A percentile compares a stretch with the other conserved stretches of the same genome.
Conservation (phyloP, 164 flowering plant genomes). For the Chloranthus sessilifolius region DNA sequence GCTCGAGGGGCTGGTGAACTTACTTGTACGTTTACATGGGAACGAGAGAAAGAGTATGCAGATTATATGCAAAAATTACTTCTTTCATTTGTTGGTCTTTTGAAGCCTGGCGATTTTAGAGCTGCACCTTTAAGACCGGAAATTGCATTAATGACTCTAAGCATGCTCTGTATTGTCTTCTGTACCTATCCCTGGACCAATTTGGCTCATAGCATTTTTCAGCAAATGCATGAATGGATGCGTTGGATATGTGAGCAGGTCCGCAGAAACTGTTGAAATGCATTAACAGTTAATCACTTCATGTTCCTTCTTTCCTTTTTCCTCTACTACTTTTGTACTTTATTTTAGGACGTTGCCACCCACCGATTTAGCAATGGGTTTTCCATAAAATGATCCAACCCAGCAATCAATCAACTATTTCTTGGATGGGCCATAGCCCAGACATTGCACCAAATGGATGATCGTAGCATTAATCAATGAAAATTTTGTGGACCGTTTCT, state of each 20-base stretch:
- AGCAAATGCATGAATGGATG: conserved; percentile 57
- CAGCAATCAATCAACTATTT: no score
- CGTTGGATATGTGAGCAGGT: conserved; percentile 86
- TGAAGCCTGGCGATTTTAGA: conserved; percentile 36
- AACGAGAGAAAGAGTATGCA: conserved; percentile 39
- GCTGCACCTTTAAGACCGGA: conserved; percentile 35
- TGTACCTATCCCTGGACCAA: conserved; percentile 38
- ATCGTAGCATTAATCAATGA: no score
- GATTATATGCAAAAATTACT: conserved; percentile 37
- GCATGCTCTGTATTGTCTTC: conserved; percentile 72
- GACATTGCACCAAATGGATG: no score
- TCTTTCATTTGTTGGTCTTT: conserved; percentile 38
- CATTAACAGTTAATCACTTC: neutral
- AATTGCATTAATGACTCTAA: conserved; percentile 60
- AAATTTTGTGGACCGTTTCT: no score
- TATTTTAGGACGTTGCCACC: no score
- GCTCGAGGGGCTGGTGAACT: conserved; percentile 14
- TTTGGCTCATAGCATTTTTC: conserved; percentile 38
- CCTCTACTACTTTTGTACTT: no score
- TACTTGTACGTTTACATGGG: conserved; percentile 11
- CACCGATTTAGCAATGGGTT: no score
- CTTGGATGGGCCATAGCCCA: no score
- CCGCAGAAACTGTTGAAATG: conserved; percentile 6
- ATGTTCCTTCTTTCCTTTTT: neutral
- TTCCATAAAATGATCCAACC: no score